A percentile compares a stretch with the other conserved stretches of the same genome.
These are phyloP conservation scores for Metarhizium sp. DNA, from an alignment of 2,329 filamentous ascomycete species.

Conservation along the genomic window DNA sequence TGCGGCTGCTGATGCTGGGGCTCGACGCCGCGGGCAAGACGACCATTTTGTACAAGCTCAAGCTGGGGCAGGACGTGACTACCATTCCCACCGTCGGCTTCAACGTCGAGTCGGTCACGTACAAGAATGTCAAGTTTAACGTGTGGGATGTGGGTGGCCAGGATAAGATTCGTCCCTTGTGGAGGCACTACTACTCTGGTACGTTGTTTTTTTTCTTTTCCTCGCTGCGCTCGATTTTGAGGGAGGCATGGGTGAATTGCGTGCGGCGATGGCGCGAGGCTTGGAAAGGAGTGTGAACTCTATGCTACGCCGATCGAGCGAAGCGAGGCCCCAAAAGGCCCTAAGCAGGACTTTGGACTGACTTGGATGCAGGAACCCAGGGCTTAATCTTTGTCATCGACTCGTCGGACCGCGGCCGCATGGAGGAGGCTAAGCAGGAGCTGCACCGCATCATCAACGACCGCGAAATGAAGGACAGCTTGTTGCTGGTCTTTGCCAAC, in stretches of 20 bases:
- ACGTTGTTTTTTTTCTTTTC: conserved; percentile 17
- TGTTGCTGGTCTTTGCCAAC: conserved; percentile 94
- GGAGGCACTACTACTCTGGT: conserved; percentile 95
- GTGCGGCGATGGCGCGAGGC: no score
- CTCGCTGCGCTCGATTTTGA: neutral
- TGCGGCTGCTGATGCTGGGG: conserved; percentile 96
- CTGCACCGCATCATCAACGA: conserved; percentile 97
- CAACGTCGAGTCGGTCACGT: conserved; percentile 97
- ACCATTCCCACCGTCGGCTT: conserved; percentile 98
- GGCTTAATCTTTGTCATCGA: conserved; percentile 98
- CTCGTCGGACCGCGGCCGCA: conserved; percentile 81
- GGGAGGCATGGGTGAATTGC: no score
- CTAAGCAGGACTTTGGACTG: neutral
- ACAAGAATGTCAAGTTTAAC: conserved; percentile 99
- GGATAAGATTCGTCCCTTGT: conserved; percentile 95
- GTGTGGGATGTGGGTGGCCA: conserved; percentile 98
- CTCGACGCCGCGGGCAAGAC: conserved; percentile 98
- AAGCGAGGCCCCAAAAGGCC: no score
- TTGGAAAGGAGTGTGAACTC: no score
- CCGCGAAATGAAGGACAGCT: conserved; percentile 91
- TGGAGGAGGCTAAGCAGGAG: conserved; percentile 89
- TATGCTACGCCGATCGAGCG: no score
- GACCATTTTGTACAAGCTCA: conserved; percentile 97
- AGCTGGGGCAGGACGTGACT: conserved; percentile 95
- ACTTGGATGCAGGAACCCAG: conserved; percentile 61